phyloP scores from a whole-genome alignment of 495 filamentous ascomycete species.

The Aspergillus conjunctus region DNA sequence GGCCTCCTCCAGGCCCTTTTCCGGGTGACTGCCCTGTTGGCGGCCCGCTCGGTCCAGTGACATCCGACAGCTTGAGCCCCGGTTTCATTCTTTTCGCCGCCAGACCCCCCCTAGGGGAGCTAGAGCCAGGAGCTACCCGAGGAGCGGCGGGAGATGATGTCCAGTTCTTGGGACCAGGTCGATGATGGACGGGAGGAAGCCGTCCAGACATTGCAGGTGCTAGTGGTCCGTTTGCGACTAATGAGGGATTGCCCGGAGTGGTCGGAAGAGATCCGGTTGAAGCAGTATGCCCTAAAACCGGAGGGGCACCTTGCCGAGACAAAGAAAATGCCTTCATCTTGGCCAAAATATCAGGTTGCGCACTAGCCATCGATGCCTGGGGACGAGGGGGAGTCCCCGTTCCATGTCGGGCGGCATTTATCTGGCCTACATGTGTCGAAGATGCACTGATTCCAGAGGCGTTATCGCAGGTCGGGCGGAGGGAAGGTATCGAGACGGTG shows the following conservation, averaged over 20 bases:
- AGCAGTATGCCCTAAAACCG: conserved; percentile 34
- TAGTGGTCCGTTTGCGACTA: conserved; percentile 28
- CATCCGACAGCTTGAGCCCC: conserved; percentile 55
- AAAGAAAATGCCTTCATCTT: conserved; percentile 78
- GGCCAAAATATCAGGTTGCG: conserved; percentile 75
- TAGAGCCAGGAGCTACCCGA: conserved; percentile 26
- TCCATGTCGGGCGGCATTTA: conserved; percentile 74
- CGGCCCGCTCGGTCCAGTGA: conserved; percentile 37
- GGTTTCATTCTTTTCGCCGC: conserved; percentile 56
- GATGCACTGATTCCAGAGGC: conserved; percentile 64
- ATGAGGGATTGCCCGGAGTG: conserved; percentile 23
- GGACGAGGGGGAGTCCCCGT: conserved; percentile 47
- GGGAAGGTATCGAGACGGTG: conserved; percentile 30
- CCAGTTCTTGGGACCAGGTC: conserved; percentile 52
- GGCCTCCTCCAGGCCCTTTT: conserved; percentile 26
- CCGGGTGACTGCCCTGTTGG: conserved; percentile 23
- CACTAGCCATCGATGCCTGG: conserved; percentile 56
- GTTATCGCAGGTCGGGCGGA: conserved; percentile 34
- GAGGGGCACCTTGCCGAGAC: conserved; percentile 59
- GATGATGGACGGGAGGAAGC: conserved; percentile 37
- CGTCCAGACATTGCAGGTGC: conserved; percentile 42
- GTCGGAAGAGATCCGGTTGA: conserved; percentile 43
- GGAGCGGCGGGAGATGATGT: conserved; percentile 52
- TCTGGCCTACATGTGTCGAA: conserved; percentile 76
- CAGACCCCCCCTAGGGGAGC: conserved; percentile 49